These are phyloP conservation scores for Kurtzmaniella natalensis DNA, from an alignment of 1,139 yeast species.

Conservation along the genomic window DNA sequence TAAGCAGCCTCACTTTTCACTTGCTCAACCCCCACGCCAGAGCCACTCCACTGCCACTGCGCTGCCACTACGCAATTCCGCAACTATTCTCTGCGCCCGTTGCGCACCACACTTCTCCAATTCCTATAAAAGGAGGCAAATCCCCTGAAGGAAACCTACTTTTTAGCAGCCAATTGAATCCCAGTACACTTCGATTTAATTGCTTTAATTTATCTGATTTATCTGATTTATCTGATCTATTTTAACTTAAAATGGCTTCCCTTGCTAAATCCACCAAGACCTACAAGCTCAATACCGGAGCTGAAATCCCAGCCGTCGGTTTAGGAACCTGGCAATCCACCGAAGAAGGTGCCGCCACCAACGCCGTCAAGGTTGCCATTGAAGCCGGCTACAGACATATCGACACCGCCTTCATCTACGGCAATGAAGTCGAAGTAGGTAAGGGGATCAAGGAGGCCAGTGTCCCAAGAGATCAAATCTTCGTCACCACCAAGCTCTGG, in stretches of 20 bases:
- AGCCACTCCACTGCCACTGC: too few species aligned
- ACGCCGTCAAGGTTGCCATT: constrained; percentile 60
- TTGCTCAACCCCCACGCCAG: too few species aligned
- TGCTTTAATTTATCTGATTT: too few species aligned
- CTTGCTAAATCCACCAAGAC: constrained; percentile 17
- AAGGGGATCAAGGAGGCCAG: constrained; percentile 59
- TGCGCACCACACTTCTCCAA: too few species aligned
- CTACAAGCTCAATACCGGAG: constrained; percentile 56
- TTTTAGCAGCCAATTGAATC: constrained; percentile 7
- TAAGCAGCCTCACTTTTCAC: too few species aligned
- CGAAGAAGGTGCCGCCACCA: constrained; percentile 54
- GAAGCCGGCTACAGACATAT: constrained; percentile 73
- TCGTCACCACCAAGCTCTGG: constrained; percentile 80
- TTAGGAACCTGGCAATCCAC: constrained; percentile 78
- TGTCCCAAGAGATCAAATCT: constrained; percentile 65
- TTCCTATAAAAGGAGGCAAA: too few species aligned
- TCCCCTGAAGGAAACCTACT: constrained; percentile 12
- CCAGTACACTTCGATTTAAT: constrained; percentile 6
- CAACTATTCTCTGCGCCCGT: too few species aligned
- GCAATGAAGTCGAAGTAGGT: constrained; percentile 68
- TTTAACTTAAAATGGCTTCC: constrained; percentile 11
- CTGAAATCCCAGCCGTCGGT: constrained; percentile 63
- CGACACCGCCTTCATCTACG: constrained; percentile 70
- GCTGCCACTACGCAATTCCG: too few species aligned
- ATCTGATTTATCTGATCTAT: too few species aligned